Evolutionary conservation across 306 rosid species (phyloP), one percentile per base, ranked within the genome.

Genomic region (Amphicarpaea edgeworthii): DNA sequence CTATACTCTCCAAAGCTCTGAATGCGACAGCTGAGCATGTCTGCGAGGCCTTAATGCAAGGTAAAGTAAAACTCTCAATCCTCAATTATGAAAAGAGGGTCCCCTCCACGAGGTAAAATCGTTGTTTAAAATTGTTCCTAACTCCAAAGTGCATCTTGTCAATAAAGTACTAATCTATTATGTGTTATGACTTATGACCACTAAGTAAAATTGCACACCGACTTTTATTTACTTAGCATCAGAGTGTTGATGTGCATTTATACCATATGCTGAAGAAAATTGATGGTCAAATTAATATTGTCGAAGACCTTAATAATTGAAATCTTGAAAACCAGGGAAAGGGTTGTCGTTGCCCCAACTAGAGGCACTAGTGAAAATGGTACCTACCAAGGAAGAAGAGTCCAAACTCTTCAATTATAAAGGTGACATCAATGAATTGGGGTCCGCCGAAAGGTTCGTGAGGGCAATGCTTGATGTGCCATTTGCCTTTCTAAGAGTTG

Each of bases 341-440:
- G 98, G 97, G 3, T 72, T 96, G 82, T 54, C 85, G 41, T 80
- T 89, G 69, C 90, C 85, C 84, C 99, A 96, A 77, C 79, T 96
- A 60, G 99, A 96, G 84, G 99, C 98, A 53, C 79, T 96, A 21
- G 98, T 81, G 37, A 90, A 91, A 81, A 96, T 96, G 99, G 93
- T 81, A 58, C 98, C 91, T 20, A 90, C 91, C 62, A 87, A 85
- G 75, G 98, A 96, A 68, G 99, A 96, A 83, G 98, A 84, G 85
- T 85, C 50, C 12, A 93, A 96, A 64, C 90, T 96, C 32, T 80
- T 69, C 41, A 77, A 84, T 82, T 92, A 89, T 62, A 87, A 86
- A 78, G 99, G 99, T 49, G 80, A 95, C 82, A 75, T 87, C 51
- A 86, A 88, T 61, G 98, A 96, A 75, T 83, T 92, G 61, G 99